phyloP scores from a whole-genome alignment of 192 early-diverging fungal species.

The Paraglomus occultum region DNA sequence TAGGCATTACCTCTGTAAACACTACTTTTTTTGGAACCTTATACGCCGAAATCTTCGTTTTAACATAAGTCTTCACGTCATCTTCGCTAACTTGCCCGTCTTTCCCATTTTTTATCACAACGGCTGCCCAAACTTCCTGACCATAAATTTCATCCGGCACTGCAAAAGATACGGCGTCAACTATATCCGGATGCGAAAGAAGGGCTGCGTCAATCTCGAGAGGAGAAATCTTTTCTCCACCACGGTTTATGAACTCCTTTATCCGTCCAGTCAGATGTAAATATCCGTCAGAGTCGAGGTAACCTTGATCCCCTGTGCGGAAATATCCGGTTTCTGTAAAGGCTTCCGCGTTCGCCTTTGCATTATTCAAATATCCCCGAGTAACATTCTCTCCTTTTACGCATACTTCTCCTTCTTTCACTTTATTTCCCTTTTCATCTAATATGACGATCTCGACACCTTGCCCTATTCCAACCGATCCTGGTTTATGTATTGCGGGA shows the following conservation, averaged over 20 bases:
- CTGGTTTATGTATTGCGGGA: conserved; percentile 65
- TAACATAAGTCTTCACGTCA: conserved; percentile 49
- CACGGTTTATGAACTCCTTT: conserved; percentile 90
- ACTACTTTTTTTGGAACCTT: conserved; percentile 73
- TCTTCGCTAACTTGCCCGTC: conserved; percentile 47
- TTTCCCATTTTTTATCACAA: conserved; percentile 48
- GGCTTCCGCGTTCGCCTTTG: conserved; percentile 57
- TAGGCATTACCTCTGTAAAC: conserved; percentile 60
- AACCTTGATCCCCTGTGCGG: conserved; percentile 84
- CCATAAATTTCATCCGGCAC: conserved; percentile 76
- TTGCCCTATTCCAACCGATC: conserved; percentile 74
- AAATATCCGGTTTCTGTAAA: conserved; percentile 71
- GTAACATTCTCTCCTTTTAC: conserved; percentile 83
- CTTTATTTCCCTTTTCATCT: conserved; percentile 54
- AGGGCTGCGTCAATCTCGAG: conserved; percentile 76
- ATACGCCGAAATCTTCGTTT: conserved; percentile 60
- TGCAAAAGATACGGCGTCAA: conserved; percentile 76
- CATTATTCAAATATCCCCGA: conserved; percentile 70
- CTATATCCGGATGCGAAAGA: conserved; percentile 63
- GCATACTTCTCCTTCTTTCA: conserved; percentile 76
- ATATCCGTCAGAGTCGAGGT: conserved; percentile 74
- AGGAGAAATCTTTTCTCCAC: conserved; percentile 90
- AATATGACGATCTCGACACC: conserved; percentile 74
- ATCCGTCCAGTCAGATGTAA: conserved; percentile 79
- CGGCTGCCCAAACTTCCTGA: conserved; percentile 77